Conservation (phyloP, 768 basidiomycete species). For the Amanita rimosa region DNA sequence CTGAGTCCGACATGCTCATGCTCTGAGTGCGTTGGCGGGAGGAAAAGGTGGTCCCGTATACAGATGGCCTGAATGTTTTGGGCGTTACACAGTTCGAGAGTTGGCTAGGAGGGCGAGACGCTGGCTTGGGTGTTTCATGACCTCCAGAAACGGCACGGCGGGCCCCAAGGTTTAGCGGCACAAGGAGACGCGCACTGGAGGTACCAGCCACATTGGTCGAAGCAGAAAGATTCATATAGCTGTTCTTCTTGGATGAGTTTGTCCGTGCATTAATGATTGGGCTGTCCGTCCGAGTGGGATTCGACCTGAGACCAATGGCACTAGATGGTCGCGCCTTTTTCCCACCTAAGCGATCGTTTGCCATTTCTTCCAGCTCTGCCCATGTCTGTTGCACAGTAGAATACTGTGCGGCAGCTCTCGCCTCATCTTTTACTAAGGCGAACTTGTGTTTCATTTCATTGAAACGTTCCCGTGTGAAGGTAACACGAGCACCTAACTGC, state of each 20-base stretch:
- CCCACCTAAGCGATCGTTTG: conserved; percentile 48
- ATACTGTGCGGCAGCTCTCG: conserved; percentile 47
- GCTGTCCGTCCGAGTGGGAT: conserved; percentile 49
- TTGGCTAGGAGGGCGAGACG: conserved; percentile 45
- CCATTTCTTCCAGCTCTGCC: conserved; percentile 77
- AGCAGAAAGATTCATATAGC: conserved; percentile 28
- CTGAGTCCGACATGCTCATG: conserved; percentile 43
- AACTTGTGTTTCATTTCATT: conserved; percentile 32
- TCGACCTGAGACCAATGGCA: conserved; percentile 44
- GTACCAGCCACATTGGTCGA: conserved; percentile 6
- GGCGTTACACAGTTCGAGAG: conserved; percentile 60
- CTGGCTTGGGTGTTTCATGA: conserved; percentile 9
- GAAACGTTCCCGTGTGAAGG: conserved; percentile 48
- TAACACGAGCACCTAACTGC: conserved; percentile 50
- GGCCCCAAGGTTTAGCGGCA: conserved; percentile 32
- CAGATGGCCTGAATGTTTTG: conserved; percentile 41
- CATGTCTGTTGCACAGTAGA: conserved; percentile 69
- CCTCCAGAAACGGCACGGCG: conserved; percentile 39
- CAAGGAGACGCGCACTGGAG: conserved; percentile 26
- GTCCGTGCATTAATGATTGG: conserved; percentile 22
- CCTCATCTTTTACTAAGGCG: conserved; percentile 39
- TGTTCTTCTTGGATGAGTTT: conserved; percentile 17
- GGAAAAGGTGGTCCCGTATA: conserved; percentile 61
- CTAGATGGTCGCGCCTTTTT: conserved; percentile 58
- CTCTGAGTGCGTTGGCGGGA: conserved; percentile 80